These are phyloP conservation scores for Pisolithus orientalis DNA, from an alignment of 768 basidiomycete genomes.

Conservation along the genomic window DNA sequence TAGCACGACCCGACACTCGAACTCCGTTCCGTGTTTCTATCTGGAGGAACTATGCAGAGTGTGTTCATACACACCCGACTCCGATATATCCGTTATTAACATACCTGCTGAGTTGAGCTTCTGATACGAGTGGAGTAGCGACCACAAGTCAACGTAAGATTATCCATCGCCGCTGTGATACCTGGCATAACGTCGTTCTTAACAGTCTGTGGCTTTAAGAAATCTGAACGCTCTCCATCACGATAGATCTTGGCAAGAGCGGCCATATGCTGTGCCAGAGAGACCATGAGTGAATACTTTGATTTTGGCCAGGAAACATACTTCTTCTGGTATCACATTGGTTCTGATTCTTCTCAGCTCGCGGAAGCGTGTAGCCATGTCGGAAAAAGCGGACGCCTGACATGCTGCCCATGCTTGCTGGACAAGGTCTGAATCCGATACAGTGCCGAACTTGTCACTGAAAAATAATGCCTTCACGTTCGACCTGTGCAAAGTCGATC, in stretches of 20 bases:
- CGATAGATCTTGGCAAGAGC: slow-evolving; percentile 41
- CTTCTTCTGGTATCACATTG: slow-evolving; percentile 22
- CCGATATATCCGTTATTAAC: slow-evolving; percentile 3
- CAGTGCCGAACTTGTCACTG: slow-evolving; percentile 15
- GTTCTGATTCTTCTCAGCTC: slow-evolving; percentile 18
- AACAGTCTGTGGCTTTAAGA: slow-evolving; percentile 38
- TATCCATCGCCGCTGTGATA: slow-evolving; percentile 22
- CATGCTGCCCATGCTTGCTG: slow-evolving; percentile 42
- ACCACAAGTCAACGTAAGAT: slow-evolving; percentile 28
- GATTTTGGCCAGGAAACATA: slow-evolving; percentile 10
- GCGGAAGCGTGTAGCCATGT: slow-evolving; percentile 13
- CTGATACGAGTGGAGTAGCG: slow-evolving; percentile 43
- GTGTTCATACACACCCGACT: neutral
- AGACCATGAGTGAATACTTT: neutral
- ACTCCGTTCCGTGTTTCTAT: slow-evolving; percentile 9
- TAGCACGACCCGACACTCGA: slow-evolving; percentile 13
- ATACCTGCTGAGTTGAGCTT: slow-evolving; percentile 33
- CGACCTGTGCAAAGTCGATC: slow-evolving; percentile 18
- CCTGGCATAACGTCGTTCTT: slow-evolving; percentile 36
- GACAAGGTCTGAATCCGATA: slow-evolving; percentile 19
- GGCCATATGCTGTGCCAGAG: slow-evolving; percentile 31
- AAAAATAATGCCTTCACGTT: slow-evolving; percentile 27
- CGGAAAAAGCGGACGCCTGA: slow-evolving; percentile 24
- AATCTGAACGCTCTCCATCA: slow-evolving; percentile 40
- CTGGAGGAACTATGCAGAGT: slow-evolving; percentile 9